phyloP scores from a whole-genome alignment of 768 basidiomycete genomes.

The Porpolomopsis calyptriformis region DNA sequence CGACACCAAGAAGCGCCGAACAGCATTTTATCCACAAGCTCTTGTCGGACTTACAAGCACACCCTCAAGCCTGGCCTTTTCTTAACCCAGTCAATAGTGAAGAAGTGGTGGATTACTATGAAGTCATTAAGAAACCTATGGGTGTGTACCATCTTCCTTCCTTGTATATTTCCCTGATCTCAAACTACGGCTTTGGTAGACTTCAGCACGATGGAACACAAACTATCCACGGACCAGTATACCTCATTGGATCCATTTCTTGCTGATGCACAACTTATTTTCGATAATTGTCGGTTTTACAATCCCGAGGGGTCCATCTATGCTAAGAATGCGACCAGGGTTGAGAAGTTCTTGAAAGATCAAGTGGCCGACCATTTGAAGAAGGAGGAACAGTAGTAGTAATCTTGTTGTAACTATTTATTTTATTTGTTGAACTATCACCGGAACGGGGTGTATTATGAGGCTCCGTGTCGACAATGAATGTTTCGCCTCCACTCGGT shows the following conservation, averaged over 20 bases:
- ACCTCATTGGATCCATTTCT: slow-evolving; percentile 60
- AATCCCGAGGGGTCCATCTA: slow-evolving; percentile 77
- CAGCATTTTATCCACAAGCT: slow-evolving; percentile 64
- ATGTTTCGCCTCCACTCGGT: too few relatives aligned
- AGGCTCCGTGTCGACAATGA: too few relatives aligned
- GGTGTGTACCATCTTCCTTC: slow-evolving; percentile 38
- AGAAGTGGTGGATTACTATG: slow-evolving; percentile 84
- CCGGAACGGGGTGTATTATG: too few relatives aligned
- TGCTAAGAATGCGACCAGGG: slow-evolving; percentile 70
- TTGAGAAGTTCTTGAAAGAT: slow-evolving; percentile 71
- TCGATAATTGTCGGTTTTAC: slow-evolving; percentile 82
- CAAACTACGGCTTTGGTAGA: slow-evolving; percentile 35
- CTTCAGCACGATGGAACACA: slow-evolving; percentile 78
- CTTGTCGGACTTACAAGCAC: slow-evolving; percentile 65
- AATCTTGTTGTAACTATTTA: slow-evolving; percentile 1
- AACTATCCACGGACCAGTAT: slow-evolving; percentile 85
- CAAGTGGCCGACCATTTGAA: slow-evolving; percentile 28
- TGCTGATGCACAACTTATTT: slow-evolving; percentile 73
- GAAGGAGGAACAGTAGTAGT: slow-evolving; percentile 12
- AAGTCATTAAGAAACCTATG: slow-evolving; percentile 86
- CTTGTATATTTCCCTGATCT: slow-evolving; percentile 2
- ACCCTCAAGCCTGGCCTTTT: slow-evolving; percentile 85
- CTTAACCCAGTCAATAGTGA: slow-evolving; percentile 63
- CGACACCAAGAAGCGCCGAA: slow-evolving; percentile 38
- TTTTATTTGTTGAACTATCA: slow-evolving; percentile 5